A percentile compares a stretch with the other conserved stretches of the same genome.
phyloP scores from a whole-genome alignment of 1,284 basidiomycete species.

The Puccinia sorghi region DNA sequence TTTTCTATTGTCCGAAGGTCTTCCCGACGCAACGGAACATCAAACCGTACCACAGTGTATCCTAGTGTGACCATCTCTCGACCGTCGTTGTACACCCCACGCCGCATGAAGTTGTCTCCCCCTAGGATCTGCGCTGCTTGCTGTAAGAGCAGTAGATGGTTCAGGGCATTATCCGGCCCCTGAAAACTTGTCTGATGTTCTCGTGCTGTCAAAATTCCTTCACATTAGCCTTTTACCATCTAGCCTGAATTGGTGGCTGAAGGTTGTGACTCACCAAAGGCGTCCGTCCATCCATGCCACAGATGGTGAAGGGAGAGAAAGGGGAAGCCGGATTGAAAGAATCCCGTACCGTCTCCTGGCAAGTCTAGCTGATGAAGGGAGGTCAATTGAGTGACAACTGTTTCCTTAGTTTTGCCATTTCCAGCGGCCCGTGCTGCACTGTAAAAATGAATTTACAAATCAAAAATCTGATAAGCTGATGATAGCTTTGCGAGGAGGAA shows the following conservation, averaged over 20 bases:
- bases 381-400: conserved; percentile 25
- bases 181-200: conserved; percentile 51
- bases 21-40: conserved; percentile 50
- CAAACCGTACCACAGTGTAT: conserved; percentile 53
- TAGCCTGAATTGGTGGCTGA: background rate
- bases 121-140: conserved; percentile 53
- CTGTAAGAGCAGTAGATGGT: conserved; percentile 47
- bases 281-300: conserved; percentile 52
- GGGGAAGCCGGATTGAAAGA: conserved; percentile 54
- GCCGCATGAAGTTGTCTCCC: conserved; percentile 54
- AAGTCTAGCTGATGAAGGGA: conserved; percentile 52
- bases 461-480: no score
- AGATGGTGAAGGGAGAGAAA: conserved; percentile 54
- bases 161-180: conserved; percentile 52
- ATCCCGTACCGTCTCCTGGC: conserved; percentile 54
- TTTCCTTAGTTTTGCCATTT: conserved; percentile 34
- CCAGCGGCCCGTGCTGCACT: conserved; percentile 40
- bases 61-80: conserved; percentile 53
- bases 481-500: no score
- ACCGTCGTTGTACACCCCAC: conserved; percentile 54
- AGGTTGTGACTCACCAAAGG: conserved; percentile 23
- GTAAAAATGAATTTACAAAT: background rate
- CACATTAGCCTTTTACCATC: background rate
- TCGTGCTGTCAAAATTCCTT: background rate
- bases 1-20: conserved; percentile 51